Percentiles rank a stretch among this genome's conserved stretches.
These are phyloP conservation scores for Colletotrichum graminicola DNA, from an alignment of 2,329 filamentous ascomycete species.

Conservation along the genomic window DNA sequence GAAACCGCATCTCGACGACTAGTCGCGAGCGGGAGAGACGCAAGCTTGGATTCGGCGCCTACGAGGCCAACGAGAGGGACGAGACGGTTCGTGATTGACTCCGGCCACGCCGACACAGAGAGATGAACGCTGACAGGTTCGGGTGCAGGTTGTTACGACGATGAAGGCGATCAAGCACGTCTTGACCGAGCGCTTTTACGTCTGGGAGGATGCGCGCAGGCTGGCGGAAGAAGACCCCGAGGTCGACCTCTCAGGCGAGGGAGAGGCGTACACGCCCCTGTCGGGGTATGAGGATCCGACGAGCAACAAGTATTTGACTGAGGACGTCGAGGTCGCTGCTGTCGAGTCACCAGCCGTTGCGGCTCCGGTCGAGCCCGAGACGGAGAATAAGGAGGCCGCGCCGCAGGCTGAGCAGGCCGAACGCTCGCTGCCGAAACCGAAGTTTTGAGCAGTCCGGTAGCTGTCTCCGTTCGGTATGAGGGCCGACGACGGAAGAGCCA, in stretches of 20 bases:
- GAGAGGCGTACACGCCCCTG: slow-evolving; percentile 63
- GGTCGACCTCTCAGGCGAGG: slow-evolving; percentile 68
- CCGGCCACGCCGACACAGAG: too few relatives aligned
- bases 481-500: slow-evolving; percentile 16
- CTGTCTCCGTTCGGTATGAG: slow-evolving; percentile 3
- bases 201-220: slow-evolving; percentile 82
- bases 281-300: slow-evolving; percentile 49
- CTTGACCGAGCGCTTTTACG: slow-evolving; percentile 88
- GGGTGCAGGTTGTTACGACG: slow-evolving; percentile 76
- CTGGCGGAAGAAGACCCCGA: slow-evolving; percentile 76
- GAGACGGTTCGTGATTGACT: slow-evolving; percentile 67
- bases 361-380: not conserved
- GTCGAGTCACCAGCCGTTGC: slow-evolving; percentile 1
- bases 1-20: slow-evolving; percentile 89
- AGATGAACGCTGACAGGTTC: slow-evolving; percentile 16
- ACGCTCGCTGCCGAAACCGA: slow-evolving; percentile 27
- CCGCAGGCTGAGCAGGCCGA: slow-evolving; percentile 35
- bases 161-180: slow-evolving; percentile 87
- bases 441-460: slow-evolving; percentile 21
- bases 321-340: slow-evolving; percentile 17
- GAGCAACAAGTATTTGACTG: slow-evolving; percentile 10
- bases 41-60: slow-evolving; percentile 79
- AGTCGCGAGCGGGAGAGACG: slow-evolving; percentile 75
- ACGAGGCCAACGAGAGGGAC: slow-evolving; percentile 74
- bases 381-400: slow-evolving; percentile 5